Base-by-base conservation (phyloP, 495 filamentous ascomycete species). In the Pyrenopolyporus hunteri region DNA sequence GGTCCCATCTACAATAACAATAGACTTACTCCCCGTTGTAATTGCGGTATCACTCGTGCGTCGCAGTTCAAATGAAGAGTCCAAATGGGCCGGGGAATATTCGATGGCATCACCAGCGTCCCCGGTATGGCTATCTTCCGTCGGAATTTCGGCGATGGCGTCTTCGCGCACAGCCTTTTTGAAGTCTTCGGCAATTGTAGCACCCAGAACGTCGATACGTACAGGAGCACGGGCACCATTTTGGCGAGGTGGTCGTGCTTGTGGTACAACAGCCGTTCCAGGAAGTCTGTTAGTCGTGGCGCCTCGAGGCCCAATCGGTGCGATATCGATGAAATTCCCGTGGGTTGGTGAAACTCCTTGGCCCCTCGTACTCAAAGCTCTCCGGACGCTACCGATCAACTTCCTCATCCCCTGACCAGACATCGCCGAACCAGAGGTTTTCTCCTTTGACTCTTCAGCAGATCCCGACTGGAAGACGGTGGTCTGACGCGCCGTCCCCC, bases 1-100 rank as follows among this genome's bases (percentile, higher is more conserved):
- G 3, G 86, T 87, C 48, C 88, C 88, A 68, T 97, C 89, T 11
- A 96, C 85, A 63, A 97, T 94, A 23, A 95, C 84, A 60, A 97
- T 94, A 0, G 91, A 95, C 59, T 89, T 83, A 72, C 90, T 95
- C 5, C 90, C 90, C 31, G 78, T 80, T 0, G 91, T 93, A 26
- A 95, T 78, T 23, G 80, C 85, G 46, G 69, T 70, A 52, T 82
- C 78, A 42, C 78, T 80, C 8, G 57, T 59, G 3, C 76, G 73
- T 11, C 74, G 68, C 9, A 64, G 49, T 20, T 73, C 62, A 19
- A 67, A 63, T n/a, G 70, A 70, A 28, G 72, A 70, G 22, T 76
- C 72, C 57, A 76, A 58, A 50, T 78, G 73, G 6, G 72, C 73
- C 9, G 63, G 66, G 9, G 75, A 76, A 54, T 74, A 76, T n/a